phyloP scores from a whole-genome alignment of 768 basidiomycete genomes.

The Leccinum arenicola region DNA sequence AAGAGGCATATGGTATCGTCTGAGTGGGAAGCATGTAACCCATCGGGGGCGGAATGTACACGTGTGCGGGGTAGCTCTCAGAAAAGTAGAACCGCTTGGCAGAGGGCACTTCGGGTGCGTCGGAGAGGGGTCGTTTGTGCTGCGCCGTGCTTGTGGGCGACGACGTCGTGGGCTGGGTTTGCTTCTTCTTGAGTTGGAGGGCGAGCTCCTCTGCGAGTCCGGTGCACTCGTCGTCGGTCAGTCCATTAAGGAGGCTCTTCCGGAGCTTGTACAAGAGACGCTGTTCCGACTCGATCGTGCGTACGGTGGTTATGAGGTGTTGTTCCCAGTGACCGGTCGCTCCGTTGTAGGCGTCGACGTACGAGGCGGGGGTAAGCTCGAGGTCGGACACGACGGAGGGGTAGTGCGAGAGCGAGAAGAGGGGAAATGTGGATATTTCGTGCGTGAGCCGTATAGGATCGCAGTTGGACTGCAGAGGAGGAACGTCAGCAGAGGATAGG shows the following conservation, averaged over 20 bases:
- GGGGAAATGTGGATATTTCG: constrained; percentile 60
- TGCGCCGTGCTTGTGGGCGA: constrained; percentile 13
- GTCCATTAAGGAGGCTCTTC: constrained; percentile 54
- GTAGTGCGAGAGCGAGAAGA: constrained; percentile 57
- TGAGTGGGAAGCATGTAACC: constrained; percentile 30
- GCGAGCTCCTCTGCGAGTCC: constrained; percentile 56
- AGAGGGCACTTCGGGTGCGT: constrained; percentile 22
- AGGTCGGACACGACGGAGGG: constrained; percentile 52
- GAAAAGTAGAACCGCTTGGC: constrained; percentile 29
- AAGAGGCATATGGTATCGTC: constrained; percentile 25
- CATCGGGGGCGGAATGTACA: constrained; percentile 28
- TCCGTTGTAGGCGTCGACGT: constrained; percentile 59
- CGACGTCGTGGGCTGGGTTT: background rate
- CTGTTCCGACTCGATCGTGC: constrained; percentile 57
- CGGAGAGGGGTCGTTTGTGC: constrained; percentile 28
- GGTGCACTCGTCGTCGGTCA: constrained; percentile 55
- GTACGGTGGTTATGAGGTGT: constrained; percentile 56
- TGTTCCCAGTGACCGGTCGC: constrained; percentile 63
- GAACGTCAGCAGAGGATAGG: constrained; percentile 1
- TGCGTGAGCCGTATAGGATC: constrained; percentile 59
- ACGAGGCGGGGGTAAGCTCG: constrained; percentile 48
- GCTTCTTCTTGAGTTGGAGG: constrained; percentile 37
- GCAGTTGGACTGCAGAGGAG: constrained; percentile 38
- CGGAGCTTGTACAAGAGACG: constrained; percentile 60
- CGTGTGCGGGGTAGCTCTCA: constrained; percentile 27